Conservation (phyloP, 371 early-diverging fungal genomes). For the Mucor circinelloides region DNA sequence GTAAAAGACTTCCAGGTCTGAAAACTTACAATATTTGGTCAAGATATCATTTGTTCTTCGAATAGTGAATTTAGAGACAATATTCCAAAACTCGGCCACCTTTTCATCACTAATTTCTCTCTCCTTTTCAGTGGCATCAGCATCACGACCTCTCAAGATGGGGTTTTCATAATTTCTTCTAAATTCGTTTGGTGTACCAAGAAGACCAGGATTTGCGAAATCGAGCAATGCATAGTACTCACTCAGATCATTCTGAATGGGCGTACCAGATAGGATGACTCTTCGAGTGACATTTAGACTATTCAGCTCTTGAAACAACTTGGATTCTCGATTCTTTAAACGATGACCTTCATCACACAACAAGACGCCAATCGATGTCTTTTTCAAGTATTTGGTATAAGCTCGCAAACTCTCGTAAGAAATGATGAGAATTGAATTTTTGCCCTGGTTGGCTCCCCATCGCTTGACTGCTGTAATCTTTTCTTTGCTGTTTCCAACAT, state of each 20-base stretch:
- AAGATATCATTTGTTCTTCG: conserved; percentile 94
- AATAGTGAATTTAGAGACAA: conserved; percentile 94
- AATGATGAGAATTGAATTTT: conserved; percentile 90
- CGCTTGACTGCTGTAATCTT: conserved; percentile 76
- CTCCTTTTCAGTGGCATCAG: conserved; percentile 86
- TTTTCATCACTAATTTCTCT: conserved; percentile 83
- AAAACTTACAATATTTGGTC: conserved; percentile 87
- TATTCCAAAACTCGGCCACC: conserved; percentile 78
- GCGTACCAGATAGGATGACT: conserved; percentile 97
- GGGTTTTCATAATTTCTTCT: conserved; percentile 89
- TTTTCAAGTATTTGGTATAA: conserved; percentile 72
- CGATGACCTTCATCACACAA: conserved; percentile 98
- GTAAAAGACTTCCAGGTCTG: background rate
- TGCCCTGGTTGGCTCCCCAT: conserved; percentile 84
- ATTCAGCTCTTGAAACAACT: conserved; percentile 87
- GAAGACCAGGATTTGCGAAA: conserved; percentile 93
- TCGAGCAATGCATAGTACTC: conserved; percentile 95
- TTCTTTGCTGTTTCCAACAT: conserved; percentile 87
- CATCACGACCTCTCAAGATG: conserved; percentile 93
- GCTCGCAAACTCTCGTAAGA: conserved; percentile 93
- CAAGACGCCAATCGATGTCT: conserved; percentile 89
- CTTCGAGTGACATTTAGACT: conserved; percentile 81
- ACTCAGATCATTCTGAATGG: conserved; percentile 96
- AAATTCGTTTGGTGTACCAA: conserved; percentile 93
- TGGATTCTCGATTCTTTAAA: conserved; percentile 90